A percentile compares a stretch with the other conserved stretches of the same genome.
phyloP scores from a whole-genome alignment of 257 asterid genomes.

The Galeopsis tetrahit region DNA sequence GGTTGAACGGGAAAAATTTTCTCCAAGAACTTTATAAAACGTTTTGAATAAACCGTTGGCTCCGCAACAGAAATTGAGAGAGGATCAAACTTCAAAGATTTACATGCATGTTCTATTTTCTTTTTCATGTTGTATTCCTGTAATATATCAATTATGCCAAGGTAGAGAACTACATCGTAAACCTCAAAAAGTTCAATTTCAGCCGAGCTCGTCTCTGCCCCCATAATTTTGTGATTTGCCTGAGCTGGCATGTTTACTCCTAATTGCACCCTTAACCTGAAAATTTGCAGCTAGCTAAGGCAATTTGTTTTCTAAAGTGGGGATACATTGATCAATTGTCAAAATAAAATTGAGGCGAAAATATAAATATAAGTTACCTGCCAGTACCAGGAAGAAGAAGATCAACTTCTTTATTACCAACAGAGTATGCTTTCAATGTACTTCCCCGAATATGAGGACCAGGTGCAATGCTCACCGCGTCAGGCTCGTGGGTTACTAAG shows the following conservation, averaged over 20 bases:
- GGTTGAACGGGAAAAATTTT: conserved; percentile 63
- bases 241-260: conserved; percentile 99
- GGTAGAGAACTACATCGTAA: conserved; percentile 88
- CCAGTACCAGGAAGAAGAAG: conserved; percentile 56
- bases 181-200: conserved; percentile 88
- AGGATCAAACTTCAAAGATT: conserved; percentile 75
- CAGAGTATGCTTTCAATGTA: conserved; percentile 51
- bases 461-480: conserved; percentile 42
- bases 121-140: conserved; percentile 87
- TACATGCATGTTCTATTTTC: conserved; percentile 72
- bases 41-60: conserved; percentile 73
- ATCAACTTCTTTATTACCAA: conserved; percentile 50
- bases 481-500: conserved; percentile 55
- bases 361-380: conserved; percentile 36
- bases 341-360: background rate
- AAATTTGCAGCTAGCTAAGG: background rate
- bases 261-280: conserved; percentile 90
- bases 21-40: conserved; percentile 68
- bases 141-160: conserved; percentile 85
- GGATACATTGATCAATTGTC: background rate
- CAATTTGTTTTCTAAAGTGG: background rate
- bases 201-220: conserved; percentile 53
- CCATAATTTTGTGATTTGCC: conserved; percentile 69
- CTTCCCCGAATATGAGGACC: conserved; percentile 52
- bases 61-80: conserved; percentile 72